phyloP scores from a whole-genome alignment of 73 alveolate species.

The Paramecium octaurelia region DNA sequence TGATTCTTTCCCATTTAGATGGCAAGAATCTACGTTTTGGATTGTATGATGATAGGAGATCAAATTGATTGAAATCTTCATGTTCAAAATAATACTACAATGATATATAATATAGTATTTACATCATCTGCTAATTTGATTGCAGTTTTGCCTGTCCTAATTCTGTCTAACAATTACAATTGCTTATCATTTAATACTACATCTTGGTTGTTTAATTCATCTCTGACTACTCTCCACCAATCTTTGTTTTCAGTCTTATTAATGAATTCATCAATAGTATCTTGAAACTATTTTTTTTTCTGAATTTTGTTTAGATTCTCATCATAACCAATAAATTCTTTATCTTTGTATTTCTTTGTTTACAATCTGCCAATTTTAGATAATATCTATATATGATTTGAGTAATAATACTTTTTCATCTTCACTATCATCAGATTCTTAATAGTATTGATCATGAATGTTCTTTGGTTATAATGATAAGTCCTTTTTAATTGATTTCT shows the following conservation, averaged over 20 bases:
- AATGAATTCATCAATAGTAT: conserved; percentile 82
- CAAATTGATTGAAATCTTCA: conserved; percentile 78
- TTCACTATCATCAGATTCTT: conserved; percentile 46
- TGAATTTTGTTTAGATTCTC: conserved; percentile 21
- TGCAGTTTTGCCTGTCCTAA: conserved; percentile 88
- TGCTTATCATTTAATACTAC: conserved; percentile 92
- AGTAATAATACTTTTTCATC: conserved; percentile 10
- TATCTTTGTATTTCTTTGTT: conserved; percentile 42
- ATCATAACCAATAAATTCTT: conserved; percentile 49
- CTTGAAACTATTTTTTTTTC: conserved; percentile 16
- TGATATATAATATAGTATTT: neutral
- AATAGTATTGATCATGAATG: neutral
- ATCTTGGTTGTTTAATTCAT: conserved; percentile 88
- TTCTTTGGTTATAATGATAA: neutral
- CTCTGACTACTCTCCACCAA: conserved; percentile 97
- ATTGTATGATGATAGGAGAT: conserved; percentile 76
- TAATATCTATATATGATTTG: neutral
- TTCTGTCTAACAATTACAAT: conserved; percentile 84
- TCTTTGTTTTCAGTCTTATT: conserved; percentile 88
- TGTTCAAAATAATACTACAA: conserved; percentile 70
- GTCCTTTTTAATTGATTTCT: neutral
- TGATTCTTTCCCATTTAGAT: conserved; percentile 91
- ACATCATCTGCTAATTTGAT: conserved; percentile 57
- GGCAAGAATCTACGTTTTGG: conserved; percentile 92
- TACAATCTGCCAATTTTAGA: conserved; percentile 45